Evolutionary conservation across 2,329 filamentous ascomycete genomes (phyloP).

Genomic region (Nectriaceae sp.): DNA sequence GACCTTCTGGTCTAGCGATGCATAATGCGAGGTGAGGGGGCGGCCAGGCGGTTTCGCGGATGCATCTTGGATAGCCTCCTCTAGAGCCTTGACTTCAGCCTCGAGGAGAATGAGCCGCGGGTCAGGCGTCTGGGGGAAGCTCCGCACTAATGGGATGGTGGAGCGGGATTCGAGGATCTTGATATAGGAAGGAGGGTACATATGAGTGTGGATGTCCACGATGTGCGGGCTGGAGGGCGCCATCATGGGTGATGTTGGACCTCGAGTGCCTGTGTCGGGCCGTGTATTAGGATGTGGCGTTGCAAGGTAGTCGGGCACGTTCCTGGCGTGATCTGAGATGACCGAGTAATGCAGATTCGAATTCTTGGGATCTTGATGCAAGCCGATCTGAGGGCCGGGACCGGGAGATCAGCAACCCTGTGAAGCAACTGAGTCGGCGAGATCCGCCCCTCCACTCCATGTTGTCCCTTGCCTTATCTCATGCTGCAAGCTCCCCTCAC

Average conservation of each 20-base stretch:
- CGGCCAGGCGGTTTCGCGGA: slow-evolving; percentile 67
- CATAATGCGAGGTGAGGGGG: slow-evolving; percentile 82
- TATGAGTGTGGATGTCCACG: slow-evolving; percentile 70
- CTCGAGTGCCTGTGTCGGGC: too few species aligned
- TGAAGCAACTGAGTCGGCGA: neutral
- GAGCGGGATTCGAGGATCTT: slow-evolving; percentile 59
- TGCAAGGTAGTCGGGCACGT: too few species aligned
- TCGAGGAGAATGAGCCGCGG: slow-evolving; percentile 68
- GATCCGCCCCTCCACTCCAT: neutral
- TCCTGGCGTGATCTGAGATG: too few species aligned
- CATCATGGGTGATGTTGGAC: too few species aligned
- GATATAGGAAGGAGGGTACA: slow-evolving; percentile 68
- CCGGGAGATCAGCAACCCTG: too few species aligned
- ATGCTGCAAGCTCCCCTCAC: neutral
- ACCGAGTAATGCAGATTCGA: too few species aligned
- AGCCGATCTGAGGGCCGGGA: too few species aligned
- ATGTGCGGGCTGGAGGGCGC: slow-evolving; percentile 33
- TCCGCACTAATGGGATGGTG: slow-evolving; percentile 70
- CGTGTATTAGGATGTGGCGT: too few species aligned
- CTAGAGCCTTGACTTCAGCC: slow-evolving; percentile 47
- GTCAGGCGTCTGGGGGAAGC: slow-evolving; percentile 57
- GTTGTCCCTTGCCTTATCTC: neutral
- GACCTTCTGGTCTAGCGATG: slow-evolving; percentile 76
- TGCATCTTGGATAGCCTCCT: slow-evolving; percentile 55
- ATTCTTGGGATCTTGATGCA: too few species aligned